Evolutionary conservation across 805 yeast genomes (phyloP), one percentile per base, ranked within the genome.

Genomic region (Teunomyces barrocoloradensis): DNA sequence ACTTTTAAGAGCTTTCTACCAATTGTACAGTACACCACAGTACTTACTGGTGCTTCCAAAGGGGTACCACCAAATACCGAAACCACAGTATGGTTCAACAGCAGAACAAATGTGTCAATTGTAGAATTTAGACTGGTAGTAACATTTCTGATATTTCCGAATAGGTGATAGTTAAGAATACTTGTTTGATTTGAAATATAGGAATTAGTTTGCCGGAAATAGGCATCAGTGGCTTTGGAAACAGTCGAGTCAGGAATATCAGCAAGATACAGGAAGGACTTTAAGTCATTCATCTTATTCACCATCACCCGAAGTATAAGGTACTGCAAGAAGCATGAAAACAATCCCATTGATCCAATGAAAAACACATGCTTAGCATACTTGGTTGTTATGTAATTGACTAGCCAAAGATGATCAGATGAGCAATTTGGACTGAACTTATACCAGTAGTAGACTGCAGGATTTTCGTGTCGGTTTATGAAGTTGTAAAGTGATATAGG

Each of bases 1-100:
- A 89, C 70, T 18, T 77, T 73, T 11, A 73, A 73, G 5, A 92
- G 63, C 57, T 92, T 94, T 42, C 85, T 73, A 13, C 88, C 92
- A 33, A 94, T 72, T 2, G 88, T 80, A 68, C 99, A 92, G 28
- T 84, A 81, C 3, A 91, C 86, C 0, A 89, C 81, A 0, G 84
- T 75, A 25, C 76, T 74, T 40, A 89, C 73, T 0, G 95, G 87
- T 1, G 61, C 61, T 41, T 82, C 79, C 9, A 92, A 66, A 0
- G 86, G 78, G 0, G 97, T 89, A 2, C 75, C 75, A 4, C 83
- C 81, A 65, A 94, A 90, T 0, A 82, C 73, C 6, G 74, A 71
- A 25, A 73, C 72, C 5, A 94, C 63, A 0, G 82, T 81, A 3
- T 59, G 56, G 59, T 87, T 84, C 70, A 91, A 77, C n/a, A 68